Base-by-base conservation (phyloP, 495 filamentous ascomycete genomes). In the Bathelium albidoporum region DNA sequence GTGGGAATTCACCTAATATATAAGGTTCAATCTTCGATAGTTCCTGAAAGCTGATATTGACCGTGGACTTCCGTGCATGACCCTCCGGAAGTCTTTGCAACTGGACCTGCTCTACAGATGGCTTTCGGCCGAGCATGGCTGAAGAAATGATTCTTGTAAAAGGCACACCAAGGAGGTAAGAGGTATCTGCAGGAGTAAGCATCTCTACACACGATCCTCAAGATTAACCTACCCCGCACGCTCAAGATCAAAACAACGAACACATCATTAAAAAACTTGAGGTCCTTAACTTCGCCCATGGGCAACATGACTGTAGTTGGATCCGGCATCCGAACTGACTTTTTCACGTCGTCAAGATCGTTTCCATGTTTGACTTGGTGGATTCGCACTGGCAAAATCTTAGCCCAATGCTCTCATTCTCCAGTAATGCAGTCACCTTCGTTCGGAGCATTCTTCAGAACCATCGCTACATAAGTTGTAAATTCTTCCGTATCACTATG, bases 201-300 rank as follows among this genome's bases (percentile, higher is more conserved):
- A n/a, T 32, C 10, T 28, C 20, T 16, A 29, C 22, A 55, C 2
- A 29, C 9, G 7, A 26, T 55, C 9, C 5, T 49, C 3, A 14
- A 24, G 29, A 26, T 28, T 2, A 39, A 16, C 5, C 22, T 43
- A 62, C 60, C 60, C 28, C 26, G 14, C 5, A 26, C 26, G 26
- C 39, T 4, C 20, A 71, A 44, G 29, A 73, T 41, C 24, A 53
- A 34, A 28, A 73, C 59, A 12, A 70, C 39, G 14, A 24, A 26
- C 10, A 41, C 62, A 58, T 73, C 71, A 60, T 73, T 70, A 9
- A 61, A 63, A 61, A 73, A 73, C 34, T 70, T 69, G 1, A 68
- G 32, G 44, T 73, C 66, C 2, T 60, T 39, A 28, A 70, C 41
- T 39, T 59, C 60, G 4, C 49, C 41, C 18, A 10, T 59, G 7